Percentiles rank a stretch among this genome's conserved stretches.
phyloP scores from a whole-genome alignment of 2,329 filamentous ascomycete genomes.

The Talaromyces sp. region DNA sequence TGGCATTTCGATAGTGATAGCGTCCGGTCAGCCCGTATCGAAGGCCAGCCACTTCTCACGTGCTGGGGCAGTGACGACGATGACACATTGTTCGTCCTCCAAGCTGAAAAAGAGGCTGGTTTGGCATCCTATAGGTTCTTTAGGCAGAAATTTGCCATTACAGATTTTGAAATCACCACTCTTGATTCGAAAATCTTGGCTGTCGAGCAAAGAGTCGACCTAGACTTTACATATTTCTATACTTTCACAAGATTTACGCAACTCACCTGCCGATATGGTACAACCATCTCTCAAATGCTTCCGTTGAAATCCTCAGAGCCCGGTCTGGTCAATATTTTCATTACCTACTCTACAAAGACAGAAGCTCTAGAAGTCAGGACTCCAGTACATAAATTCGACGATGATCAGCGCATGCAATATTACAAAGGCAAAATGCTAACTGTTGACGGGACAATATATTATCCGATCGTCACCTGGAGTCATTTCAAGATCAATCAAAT shows the following conservation, averaged over 20 bases:
- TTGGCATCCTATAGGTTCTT: background rate
- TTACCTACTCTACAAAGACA: background rate
- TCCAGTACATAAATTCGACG: background rate
- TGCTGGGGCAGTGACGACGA: background rate
- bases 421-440: background rate
- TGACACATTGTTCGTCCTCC: background rate
- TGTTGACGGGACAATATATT: slow-evolving; percentile 1
- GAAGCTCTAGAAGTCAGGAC: background rate
- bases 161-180: background rate
- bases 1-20: slow-evolving; percentile 9
- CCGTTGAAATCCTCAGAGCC: background rate
- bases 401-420: background rate
- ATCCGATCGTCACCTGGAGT: background rate
- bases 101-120: background rate
- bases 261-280: slow-evolving; percentile 3
- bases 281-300: background rate
- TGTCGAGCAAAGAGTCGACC: background rate
- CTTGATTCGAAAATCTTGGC: background rate
- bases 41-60: background rate
- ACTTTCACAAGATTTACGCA: background rate
- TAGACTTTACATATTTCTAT: background rate
- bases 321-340: background rate
- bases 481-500: background rate
- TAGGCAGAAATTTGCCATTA: background rate
- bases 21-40: slow-evolving; percentile 3